Base-by-base conservation (phyloP, 495 filamentous ascomycete species). In the Penicillium lividum region DNA sequence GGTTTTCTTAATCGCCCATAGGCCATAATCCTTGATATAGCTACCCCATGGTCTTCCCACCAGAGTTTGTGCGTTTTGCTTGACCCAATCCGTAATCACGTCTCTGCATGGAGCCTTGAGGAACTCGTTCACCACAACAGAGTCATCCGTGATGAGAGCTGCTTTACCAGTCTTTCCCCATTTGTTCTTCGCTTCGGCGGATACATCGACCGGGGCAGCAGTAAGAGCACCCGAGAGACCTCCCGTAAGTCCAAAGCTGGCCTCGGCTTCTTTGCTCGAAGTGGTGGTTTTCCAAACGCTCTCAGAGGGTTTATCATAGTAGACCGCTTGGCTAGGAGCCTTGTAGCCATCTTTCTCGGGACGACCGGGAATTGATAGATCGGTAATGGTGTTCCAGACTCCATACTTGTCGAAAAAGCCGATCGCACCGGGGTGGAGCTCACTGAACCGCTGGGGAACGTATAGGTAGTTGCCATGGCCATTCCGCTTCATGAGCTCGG, bases 131-230 rank as follows among this genome's bases (percentile, higher is more conserved):
- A 36, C 54, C 1, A 58, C 51, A 3, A 50, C 28, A 11, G 38
- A 40, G 15, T 18, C 7, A 0, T 25, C 31, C 0, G 60, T 36
- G 16, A 62, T 50, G 7, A 58, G 40, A 2, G 60, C 60, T 3
- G 60, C 60, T 38, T 62, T 58, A 3, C 55, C 51, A 27, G 51
- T 51, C 7, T 18, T 15, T 7, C 55, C 51, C 11, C 25, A 46
- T 33, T 56, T 62, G 34, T 55, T 53, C 51, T 62, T 62, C 9
- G 50, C 60, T 3, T 58, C 36, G 7, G 51, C 52, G n/a, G 60
- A 58, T 0, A 62, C 60, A 46, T 58, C 60, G 5, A 62, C 45
- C 0, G 59, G 59, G 2, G 59, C 59, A 6, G 43, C 54, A 2
- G 31, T 18, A 3, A 38, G 13, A 1, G 51, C 60, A 2, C 51